Base-by-base conservation (phyloP, 805 yeast species). In the Saturnispora bothae region DNA sequence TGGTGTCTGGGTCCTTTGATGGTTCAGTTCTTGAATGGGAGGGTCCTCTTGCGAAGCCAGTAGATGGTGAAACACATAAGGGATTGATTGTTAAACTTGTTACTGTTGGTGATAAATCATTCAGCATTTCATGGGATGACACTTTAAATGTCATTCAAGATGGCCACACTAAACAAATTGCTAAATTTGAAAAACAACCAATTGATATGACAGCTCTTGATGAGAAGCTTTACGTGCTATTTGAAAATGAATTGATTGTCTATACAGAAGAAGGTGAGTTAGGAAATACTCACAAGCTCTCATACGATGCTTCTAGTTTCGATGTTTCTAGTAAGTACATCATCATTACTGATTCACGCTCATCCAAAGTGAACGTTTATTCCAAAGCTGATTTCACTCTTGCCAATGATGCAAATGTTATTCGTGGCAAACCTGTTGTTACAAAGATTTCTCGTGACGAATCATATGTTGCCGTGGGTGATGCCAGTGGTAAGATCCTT, bases 401-500 rank as follows among this genome's bases (percentile, higher is more conserved):
- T 4, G 26, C 42, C 1, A 31, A 47, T 14, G 53, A 67, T 46
- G 39, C 50, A 16, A 71, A 62, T 34, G 56, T 70, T 10, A 60
- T 75, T 43, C 71, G 84, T 42, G 69, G 85, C 4, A 67, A 73
- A 9, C 82, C 86, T 13, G 68, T 83, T 2, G 63, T 65, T 38
- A 65, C 83, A 33, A 63, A 76, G 10, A 71, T 83, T 21, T 83
- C 96, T 1, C 89, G 85, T 4, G 67, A 78, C 48, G 82, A 74
- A 6, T 57, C 65, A 40, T 71, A 62, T 43, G 65, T 81, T 14
- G 97, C 97, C 1, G 82, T 80, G 19, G 96, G 96, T 37, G 96
- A 88, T 51, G 67, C 68, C 4, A 66, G 80, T 38, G 98, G 98
- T 25, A 92, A 89, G 57, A 84, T 86, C 46, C 60, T 78, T n/a